These are phyloP conservation scores for Fusarium xyrophilum DNA, from an alignment of 2,329 filamentous ascomycete species.

Conservation along the genomic window DNA sequence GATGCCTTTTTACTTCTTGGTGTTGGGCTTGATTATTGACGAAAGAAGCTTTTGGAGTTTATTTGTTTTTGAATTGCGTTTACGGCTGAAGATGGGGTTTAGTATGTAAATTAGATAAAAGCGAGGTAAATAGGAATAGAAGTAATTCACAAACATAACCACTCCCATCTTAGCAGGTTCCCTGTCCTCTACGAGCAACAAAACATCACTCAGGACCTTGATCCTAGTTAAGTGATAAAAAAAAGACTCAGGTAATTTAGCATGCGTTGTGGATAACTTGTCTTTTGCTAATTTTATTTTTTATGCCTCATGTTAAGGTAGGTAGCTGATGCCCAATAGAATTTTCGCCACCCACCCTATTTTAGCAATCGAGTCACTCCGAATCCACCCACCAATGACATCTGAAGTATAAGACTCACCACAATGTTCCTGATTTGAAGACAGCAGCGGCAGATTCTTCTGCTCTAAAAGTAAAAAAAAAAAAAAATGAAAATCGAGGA, in stretches of 20 bases:
- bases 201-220: too few species aligned
- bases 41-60: neutral
- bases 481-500: conserved; percentile 52
- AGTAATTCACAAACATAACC: neutral
- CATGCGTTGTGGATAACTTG: too few species aligned
- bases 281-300: too few species aligned
- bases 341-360: conserved; percentile 37
- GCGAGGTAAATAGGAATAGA: conserved; percentile 18
- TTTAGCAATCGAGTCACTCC: conserved; percentile 30
- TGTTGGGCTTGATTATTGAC: conserved; percentile 11
- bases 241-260: too few species aligned
- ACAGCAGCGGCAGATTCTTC: neutral
- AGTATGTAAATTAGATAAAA: neutral
- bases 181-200: too few species aligned
- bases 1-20: neutral
- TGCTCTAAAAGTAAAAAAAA: conserved; percentile 25
- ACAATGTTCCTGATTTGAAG: neutral
- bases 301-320: too few species aligned
- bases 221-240: too few species aligned
- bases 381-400: conserved; percentile 14
- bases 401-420: conserved; percentile 9
- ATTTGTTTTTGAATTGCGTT: neutral
- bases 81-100: neutral
- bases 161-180: neutral
- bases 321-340: conserved; percentile 35